A percentile compares a stretch with the other conserved stretches of the same genome.
These are phyloP conservation scores for Pichia occidentalis DNA, from an alignment of 805 yeast genomes.

Conservation along the genomic window DNA sequence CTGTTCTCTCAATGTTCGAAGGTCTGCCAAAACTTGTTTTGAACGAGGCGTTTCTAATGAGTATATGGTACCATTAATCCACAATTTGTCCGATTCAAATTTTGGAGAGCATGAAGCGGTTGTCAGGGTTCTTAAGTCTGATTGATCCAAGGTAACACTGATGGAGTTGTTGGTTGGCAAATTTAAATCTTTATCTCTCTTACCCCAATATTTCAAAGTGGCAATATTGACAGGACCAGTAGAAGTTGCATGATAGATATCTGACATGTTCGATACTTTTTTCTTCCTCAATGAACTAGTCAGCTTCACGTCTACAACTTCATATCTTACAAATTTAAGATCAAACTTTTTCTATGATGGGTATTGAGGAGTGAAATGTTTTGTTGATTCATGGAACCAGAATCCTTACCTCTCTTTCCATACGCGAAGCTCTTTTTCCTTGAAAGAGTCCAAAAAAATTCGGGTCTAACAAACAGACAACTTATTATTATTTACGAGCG, in stretches of 20 bases:
- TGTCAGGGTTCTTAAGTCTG: conserved; percentile 85
- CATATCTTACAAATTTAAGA: too few species aligned
- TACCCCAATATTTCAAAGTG: conserved; percentile 98
- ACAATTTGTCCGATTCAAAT: conserved; percentile 60
- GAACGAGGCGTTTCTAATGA: conserved; percentile 57
- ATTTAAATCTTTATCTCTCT: conserved; percentile 81
- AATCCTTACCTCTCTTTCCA: too few species aligned
- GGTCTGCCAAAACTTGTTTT: conserved; percentile 67
- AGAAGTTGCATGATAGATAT: conserved; percentile 62
- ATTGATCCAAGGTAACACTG: conserved; percentile 87
- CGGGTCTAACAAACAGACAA: too few species aligned
- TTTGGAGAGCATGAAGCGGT: conserved; percentile 66
- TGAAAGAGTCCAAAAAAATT: too few species aligned
- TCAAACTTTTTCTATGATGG: too few species aligned
- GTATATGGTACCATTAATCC: conserved; percentile 83
- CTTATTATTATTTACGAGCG: too few species aligned
- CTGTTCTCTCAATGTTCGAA: conserved; percentile 58
- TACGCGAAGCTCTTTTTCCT: too few species aligned
- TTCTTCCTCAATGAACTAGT: too few species aligned
- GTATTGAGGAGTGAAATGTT: too few species aligned
- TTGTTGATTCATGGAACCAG: too few species aligned
- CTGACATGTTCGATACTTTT: conserved; percentile 16
- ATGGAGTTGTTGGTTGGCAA: conserved; percentile 95
- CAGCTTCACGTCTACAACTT: too few species aligned
- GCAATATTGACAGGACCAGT: conserved; percentile 99